Conservation (phyloP, 768 basidiomycete species). For the Termitomyces sp. region DNA sequence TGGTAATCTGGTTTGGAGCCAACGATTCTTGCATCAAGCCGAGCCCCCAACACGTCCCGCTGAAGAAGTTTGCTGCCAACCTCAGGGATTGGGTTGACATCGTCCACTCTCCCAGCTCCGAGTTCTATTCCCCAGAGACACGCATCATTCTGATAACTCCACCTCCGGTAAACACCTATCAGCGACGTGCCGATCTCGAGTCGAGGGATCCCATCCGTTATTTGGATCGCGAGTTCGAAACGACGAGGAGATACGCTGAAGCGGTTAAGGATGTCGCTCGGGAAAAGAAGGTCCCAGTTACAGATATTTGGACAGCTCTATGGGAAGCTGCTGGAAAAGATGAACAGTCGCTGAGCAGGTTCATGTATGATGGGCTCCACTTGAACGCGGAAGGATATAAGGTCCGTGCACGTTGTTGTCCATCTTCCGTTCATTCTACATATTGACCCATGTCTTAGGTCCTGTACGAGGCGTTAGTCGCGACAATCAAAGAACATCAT, state of each 20-base stretch:
- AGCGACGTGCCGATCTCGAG: conserved; percentile 50
- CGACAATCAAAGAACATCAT: conserved; percentile 53
- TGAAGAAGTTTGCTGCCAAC: conserved; percentile 62
- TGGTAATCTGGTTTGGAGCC: conserved; percentile 87
- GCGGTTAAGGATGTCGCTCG: conserved; percentile 62
- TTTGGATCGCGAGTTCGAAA: conserved; percentile 61
- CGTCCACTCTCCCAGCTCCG: conserved; percentile 60
- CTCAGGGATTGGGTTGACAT: conserved; percentile 60
- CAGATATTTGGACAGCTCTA: conserved; percentile 75
- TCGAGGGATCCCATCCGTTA: conserved; percentile 47
- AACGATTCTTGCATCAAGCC: conserved; percentile 78
- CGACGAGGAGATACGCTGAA: conserved; percentile 67
- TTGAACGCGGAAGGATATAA: conserved; percentile 72
- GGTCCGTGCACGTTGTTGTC: conserved; percentile 38
- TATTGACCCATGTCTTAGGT: conserved; percentile 40
- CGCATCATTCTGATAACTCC: conserved; percentile 81
- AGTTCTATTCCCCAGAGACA: conserved; percentile 68
- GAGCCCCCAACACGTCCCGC: conserved; percentile 74
- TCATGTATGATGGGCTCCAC: conserved; percentile 78
- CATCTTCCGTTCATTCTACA: not conserved
- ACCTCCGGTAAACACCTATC: conserved; percentile 73
- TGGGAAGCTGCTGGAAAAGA: conserved; percentile 71
- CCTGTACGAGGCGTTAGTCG: conserved; percentile 60
- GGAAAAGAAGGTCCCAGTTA: conserved; percentile 54
- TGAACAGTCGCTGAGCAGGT: conserved; percentile 49